Conservation (phyloP, 257 asterid genomes). For the Agastache rugosa region DNA sequence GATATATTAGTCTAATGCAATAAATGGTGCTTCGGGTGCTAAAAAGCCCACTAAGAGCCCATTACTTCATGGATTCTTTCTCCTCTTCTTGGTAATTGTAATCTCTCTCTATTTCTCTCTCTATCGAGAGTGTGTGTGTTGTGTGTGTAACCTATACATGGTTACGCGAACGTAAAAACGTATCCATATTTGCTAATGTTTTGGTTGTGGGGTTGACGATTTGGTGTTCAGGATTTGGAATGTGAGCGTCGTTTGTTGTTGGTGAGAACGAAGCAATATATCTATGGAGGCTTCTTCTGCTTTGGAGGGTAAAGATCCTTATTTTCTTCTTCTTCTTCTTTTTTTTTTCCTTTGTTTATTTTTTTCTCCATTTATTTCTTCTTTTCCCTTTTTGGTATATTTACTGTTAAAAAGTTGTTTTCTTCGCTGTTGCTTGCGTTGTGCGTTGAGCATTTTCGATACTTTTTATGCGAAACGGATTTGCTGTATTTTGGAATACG, state of each 20-base stretch:
- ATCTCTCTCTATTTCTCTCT: constrained; percentile 19
- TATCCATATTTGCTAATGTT: constrained; percentile 26
- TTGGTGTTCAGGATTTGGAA: constrained; percentile 38
- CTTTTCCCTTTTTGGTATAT: neutral
- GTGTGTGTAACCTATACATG: neutral
- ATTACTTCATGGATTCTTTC: constrained; percentile 60
- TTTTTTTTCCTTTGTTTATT: neutral
- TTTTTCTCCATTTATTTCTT: neutral
- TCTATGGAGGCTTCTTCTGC: constrained; percentile 44
- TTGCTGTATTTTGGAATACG: neutral
- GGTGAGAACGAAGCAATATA: constrained; percentile 7
- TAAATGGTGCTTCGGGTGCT: constrained; percentile 57
- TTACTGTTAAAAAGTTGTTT: neutral
- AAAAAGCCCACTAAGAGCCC: constrained; percentile 70
- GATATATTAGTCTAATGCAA: constrained; percentile 43
- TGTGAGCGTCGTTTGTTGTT: constrained; percentile 36
- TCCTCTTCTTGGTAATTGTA: constrained; percentile 49
- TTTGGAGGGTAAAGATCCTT: constrained; percentile 46
- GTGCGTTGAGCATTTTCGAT: constrained; percentile 28
- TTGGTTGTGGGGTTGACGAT: constrained; percentile 38
- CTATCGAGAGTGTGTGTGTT: neutral
- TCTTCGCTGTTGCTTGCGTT: neutral
- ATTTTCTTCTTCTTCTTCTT: neutral
- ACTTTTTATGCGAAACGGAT: constrained; percentile 36
- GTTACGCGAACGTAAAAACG: constrained; percentile 21